phyloP scores from a whole-genome alignment of 2,329 filamentous ascomycete genomes.

The Zymoseptoria tritici region DNA sequence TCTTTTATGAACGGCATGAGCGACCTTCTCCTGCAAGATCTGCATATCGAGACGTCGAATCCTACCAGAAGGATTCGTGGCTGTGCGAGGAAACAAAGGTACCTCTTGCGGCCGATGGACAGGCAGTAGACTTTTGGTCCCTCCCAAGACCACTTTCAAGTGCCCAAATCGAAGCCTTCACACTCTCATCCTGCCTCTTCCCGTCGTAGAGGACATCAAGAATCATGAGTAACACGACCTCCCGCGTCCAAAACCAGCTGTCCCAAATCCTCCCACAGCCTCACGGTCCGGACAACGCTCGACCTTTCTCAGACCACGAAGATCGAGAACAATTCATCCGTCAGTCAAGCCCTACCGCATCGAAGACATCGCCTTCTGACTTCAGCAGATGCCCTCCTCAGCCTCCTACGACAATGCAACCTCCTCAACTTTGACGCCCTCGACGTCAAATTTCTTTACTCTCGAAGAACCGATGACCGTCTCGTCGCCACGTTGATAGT shows the following conservation, averaged over 20 bases:
- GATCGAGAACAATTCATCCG: constrained; percentile 5
- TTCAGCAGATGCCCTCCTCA: constrained; percentile 11
- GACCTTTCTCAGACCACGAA: not conserved
- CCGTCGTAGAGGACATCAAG: not conserved
- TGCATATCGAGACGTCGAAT: not conserved
- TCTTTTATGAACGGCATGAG: not conserved
- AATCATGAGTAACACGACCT: not conserved
- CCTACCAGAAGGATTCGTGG: not conserved
- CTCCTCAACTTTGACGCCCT: constrained; percentile 10
- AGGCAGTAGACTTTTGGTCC: not conserved
- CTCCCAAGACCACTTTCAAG: too few species aligned
- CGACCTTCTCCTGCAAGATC: not conserved
- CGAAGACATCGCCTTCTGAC: too few species aligned
- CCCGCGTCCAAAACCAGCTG: not conserved
- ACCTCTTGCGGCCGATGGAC: not conserved
- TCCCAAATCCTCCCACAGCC: not conserved
- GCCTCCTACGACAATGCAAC: constrained; percentile 15
- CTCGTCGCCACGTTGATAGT: constrained; percentile 19
- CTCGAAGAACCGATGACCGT: constrained; percentile 12
- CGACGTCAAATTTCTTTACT: constrained; percentile 21
- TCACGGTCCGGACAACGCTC: not conserved
- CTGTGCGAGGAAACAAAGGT: not conserved
- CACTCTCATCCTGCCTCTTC: not conserved
- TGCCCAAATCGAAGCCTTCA: not conserved
- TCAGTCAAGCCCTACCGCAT: not conserved